phyloP scores from a whole-genome alignment of 352 stramenopile genomes.

The Globisporangium acanthophoron region DNA sequence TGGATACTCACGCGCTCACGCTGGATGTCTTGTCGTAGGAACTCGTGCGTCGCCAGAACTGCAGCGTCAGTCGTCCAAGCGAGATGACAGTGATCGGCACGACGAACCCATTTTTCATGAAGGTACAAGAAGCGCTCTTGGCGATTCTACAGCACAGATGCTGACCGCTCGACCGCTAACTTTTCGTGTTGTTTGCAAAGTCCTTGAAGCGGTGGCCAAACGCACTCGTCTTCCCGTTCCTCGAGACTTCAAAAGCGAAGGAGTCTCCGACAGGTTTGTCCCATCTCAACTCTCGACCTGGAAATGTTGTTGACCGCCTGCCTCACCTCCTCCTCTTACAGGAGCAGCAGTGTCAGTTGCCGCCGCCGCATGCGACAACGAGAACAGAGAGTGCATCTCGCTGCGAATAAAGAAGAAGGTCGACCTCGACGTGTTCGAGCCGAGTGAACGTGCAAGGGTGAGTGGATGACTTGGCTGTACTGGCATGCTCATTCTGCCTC shows the following conservation, averaged over 20 bases:
- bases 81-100: slow-evolving; percentile 68
- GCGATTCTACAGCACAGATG: not conserved
- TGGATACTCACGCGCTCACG: not conserved
- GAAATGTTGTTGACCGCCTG: too few species aligned
- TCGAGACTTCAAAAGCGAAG: slow-evolving; percentile 27
- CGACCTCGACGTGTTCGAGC: slow-evolving; percentile 31
- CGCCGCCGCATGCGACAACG: slow-evolving; percentile 7
- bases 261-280: slow-evolving; percentile 14
- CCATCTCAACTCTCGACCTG: too few species aligned
- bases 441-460: slow-evolving; percentile 16
- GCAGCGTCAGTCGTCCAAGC: slow-evolving; percentile 35
- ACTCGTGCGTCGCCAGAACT: slow-evolving; percentile 49
- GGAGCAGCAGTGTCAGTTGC: not conserved
- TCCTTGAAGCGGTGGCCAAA: slow-evolving; percentile 77
- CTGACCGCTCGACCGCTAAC: not conserved
- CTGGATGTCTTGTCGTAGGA: slow-evolving; percentile 18
- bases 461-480: not conserved
- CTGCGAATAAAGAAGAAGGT: slow-evolving; percentile 56
- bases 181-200: slow-evolving; percentile 14
- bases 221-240: slow-evolving; percentile 71
- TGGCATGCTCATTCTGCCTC: not conserved
- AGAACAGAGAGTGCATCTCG: slow-evolving; percentile 34
- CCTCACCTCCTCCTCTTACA: not conserved
- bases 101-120: slow-evolving; percentile 88
- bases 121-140: slow-evolving; percentile 22